phyloP scores from a whole-genome alignment of 495 filamentous ascomycete species.

The Aspergillus sparsus region DNA sequence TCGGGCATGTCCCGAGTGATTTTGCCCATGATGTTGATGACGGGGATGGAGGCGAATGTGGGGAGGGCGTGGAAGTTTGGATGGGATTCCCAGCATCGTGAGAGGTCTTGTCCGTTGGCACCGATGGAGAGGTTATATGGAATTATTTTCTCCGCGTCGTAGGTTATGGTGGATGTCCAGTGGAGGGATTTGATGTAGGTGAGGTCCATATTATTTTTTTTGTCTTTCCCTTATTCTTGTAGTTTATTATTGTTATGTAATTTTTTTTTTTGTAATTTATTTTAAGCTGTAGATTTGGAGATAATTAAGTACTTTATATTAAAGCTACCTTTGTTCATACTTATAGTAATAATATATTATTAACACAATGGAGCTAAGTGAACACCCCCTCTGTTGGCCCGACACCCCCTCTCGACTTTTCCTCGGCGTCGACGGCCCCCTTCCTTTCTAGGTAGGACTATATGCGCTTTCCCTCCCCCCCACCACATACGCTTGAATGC shows the following conservation, averaged over 20 bases:
- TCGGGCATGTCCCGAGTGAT: conserved; percentile 2
- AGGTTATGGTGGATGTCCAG: conserved; percentile 4
- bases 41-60: conserved; percentile 2
- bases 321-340: not conserved
- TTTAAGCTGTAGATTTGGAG: too few species aligned
- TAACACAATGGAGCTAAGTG: not conserved
- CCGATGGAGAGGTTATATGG: conserved; percentile 9
- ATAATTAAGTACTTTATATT: not conserved
- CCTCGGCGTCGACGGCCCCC: too few species aligned
- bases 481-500: too few species aligned
- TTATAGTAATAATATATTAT: not conserved
- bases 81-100: conserved; percentile 10
- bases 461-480: too few species aligned
- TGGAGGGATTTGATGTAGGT: not conserved
- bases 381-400: too few species aligned
- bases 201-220: not conserved
- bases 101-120: conserved; percentile 5
- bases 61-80: conserved; percentile 13
- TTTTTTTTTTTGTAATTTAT: too few species aligned
- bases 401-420: too few species aligned
- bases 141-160: conserved; percentile 5
- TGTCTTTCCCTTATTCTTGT: too few species aligned
- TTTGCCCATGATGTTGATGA: conserved; percentile 13
- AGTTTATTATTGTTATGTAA: too few species aligned
- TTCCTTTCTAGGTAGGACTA: too few species aligned